Evolutionary conservation across 257 asterid genomes (phyloP).

Genomic region (Lavandula angustifolia): DNA sequence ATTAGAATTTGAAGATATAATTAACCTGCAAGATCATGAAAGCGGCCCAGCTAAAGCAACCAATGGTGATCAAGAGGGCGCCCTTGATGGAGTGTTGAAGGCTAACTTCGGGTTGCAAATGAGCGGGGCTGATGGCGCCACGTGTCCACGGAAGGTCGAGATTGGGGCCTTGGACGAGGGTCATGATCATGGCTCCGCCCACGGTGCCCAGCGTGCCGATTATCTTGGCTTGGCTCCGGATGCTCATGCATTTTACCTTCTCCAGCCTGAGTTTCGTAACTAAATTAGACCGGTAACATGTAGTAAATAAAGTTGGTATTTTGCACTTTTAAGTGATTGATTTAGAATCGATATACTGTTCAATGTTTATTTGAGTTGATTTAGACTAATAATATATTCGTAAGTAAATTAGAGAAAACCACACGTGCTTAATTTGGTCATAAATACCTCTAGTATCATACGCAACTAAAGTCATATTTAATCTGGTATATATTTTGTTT

Average conservation of each 20-base stretch:
- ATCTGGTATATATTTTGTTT: no score
- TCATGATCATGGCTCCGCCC: slow-evolving; percentile 98
- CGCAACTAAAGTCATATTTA: no score
- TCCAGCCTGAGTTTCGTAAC: slow-evolving; percentile 55
- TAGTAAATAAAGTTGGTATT: no score
- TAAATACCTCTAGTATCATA: no score
- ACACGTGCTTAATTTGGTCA: no score
- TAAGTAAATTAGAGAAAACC: no score
- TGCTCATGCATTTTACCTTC: slow-evolving; percentile 67
- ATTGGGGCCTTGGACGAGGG: slow-evolving; percentile 69
- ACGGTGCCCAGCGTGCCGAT: slow-evolving; percentile 79
- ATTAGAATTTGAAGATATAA: no score
- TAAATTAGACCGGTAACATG: not conserved
- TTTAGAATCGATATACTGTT: no score
- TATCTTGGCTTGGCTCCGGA: slow-evolving; percentile 88
- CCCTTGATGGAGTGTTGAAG: slow-evolving; percentile 77
- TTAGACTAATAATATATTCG: no score
- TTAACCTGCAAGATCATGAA: slow-evolving; percentile 90
- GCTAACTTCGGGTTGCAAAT: slow-evolving; percentile 40
- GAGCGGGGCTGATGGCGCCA: slow-evolving; percentile 26
- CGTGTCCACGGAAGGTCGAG: slow-evolving; percentile 73
- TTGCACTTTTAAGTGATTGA: no score
- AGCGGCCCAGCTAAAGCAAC: slow-evolving; percentile 86
- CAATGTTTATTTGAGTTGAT: no score
- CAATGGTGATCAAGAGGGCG: slow-evolving; percentile 69